Base-by-base conservation (phyloP, 805 yeast species). In the Suhomyces vadensis region DNA sequence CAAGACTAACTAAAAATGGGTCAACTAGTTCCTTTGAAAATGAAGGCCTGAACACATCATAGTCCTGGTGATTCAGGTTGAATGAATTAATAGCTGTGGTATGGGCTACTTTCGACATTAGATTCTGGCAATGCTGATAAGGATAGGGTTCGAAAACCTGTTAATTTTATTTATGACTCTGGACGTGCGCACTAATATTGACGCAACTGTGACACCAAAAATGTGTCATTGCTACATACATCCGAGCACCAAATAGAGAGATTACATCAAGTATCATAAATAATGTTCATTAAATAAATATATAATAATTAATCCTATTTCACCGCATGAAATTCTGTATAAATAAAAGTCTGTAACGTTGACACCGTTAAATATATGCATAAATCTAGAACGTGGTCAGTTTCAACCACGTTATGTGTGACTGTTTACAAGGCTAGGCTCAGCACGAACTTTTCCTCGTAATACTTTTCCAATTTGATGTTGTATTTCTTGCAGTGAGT, bases 21-120 rank as follows among this genome's bases (percentile, higher is more conserved):
- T 65, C 61, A 7, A 78, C 80, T 3, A 78, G 63, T 10, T 57
- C 58, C 2, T 61, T 61, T 7, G 62, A 57, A 56, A 78, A 81
- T 1, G 73, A 65, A 1, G 84, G 83, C 11, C 87, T 69, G 21
- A 73, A 76, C 31, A 58, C 50, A 54, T 80, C 84, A 56, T 81
- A 81, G 7, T 67, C 54, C 10, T 60, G 45, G 49, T 81, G 85
- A 56, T 81, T 82, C 16, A 67, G 39, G 50, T 78, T 69, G 70
- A 76, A 81, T 0, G 85, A 71, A 25, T 58, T 58, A 29, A 74
- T 56, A 1, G 84, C 79, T 2, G 67, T 65, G 7, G 65, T 16
- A 44, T 67, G 57, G 19, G 64, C 61, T 31, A 40, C 13, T 35
- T 42, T 46, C n/a, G 49, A 33, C 43, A 31, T 37, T 23, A 35